phyloP scores from a whole-genome alignment of 306 rosid genomes.

The Cajanus cajan region DNA sequence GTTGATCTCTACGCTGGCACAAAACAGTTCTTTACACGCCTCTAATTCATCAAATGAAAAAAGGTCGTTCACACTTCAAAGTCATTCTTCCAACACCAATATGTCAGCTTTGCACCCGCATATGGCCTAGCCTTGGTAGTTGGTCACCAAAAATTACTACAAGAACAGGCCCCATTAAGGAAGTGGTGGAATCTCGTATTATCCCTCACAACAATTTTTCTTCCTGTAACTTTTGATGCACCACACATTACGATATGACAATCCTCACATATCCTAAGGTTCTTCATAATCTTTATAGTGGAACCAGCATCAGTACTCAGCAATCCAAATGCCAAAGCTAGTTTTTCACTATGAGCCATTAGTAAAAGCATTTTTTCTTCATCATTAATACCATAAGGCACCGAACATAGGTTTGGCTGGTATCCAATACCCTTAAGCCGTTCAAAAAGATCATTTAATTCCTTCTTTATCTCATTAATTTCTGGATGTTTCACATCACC shows the following conservation, averaged over 20 bases:
- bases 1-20: neutral
- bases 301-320: conserved; percentile 47
- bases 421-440: conserved; percentile 59
- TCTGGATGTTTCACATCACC: conserved; percentile 62
- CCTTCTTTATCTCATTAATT: conserved; percentile 49
- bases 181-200: conserved; percentile 82
- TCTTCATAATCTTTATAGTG: conserved; percentile 78
- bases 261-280: conserved; percentile 80
- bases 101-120: neutral
- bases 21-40: neutral
- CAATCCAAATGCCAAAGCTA: conserved; percentile 72
- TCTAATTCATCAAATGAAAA: neutral
- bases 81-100: conserved; percentile 5
- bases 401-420: conserved; percentile 54
- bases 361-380: conserved; percentile 56
- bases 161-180: conserved; percentile 67
- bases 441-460: conserved; percentile 58
- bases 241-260: conserved; percentile 75
- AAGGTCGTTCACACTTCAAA: neutral
- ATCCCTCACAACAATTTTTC: conserved; percentile 76
- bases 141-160: conserved; percentile 76
- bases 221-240: conserved; percentile 57
- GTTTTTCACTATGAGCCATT: conserved; percentile 74
- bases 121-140: neutral
- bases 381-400: conserved; percentile 52